phyloP scores from a whole-genome alignment of 1,284 basidiomycete species.

The Trichosporon sp. region DNA sequence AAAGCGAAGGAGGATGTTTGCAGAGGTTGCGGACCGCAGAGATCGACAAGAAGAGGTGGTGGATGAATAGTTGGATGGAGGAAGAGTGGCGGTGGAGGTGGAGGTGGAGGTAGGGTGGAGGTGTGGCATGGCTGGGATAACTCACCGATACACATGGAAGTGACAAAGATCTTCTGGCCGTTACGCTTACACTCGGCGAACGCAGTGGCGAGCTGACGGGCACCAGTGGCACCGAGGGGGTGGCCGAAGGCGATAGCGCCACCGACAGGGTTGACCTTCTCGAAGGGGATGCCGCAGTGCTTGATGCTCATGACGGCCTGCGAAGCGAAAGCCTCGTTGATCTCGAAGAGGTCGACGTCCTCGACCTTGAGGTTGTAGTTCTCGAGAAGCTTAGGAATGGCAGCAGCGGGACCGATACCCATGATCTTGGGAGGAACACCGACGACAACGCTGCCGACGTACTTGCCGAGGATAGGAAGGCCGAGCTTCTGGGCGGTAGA shows the following conservation, averaged over 20 bases:
- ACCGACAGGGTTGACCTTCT: constrained; percentile 84
- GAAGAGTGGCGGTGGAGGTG: background rate
- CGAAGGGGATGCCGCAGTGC: constrained; percentile 63
- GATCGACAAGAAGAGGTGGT: background rate
- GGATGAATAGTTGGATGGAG: too few species aligned
- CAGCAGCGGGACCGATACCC: constrained; percentile 85
- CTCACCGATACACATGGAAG: constrained; percentile 3
- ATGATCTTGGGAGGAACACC: constrained; percentile 82
- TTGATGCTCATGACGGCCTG: constrained; percentile 78
- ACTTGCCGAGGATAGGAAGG: constrained; percentile 89
- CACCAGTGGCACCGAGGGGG: constrained; percentile 61
- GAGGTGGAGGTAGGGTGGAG: background rate
- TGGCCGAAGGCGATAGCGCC: constrained; percentile 58
- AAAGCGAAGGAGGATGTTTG: too few species aligned
- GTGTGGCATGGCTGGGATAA: background rate
- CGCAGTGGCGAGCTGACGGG: constrained; percentile 77
- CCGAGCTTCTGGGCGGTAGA: constrained; percentile 81
- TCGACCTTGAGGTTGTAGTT: constrained; percentile 64
- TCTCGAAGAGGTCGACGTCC: constrained; percentile 86
- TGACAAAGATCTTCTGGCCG: constrained; percentile 66
- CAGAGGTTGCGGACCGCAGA: too few species aligned
- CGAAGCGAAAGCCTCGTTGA: constrained; percentile 86
- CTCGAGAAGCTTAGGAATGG: constrained; percentile 76
- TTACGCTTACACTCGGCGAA: constrained; percentile 69
- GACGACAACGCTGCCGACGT: constrained; percentile 66